Evolutionary conservation across 2,329 filamentous ascomycete species (phyloP), one percentile per base, ranked within the genome.

Genomic region (Aspergillus calidoustus): DNA sequence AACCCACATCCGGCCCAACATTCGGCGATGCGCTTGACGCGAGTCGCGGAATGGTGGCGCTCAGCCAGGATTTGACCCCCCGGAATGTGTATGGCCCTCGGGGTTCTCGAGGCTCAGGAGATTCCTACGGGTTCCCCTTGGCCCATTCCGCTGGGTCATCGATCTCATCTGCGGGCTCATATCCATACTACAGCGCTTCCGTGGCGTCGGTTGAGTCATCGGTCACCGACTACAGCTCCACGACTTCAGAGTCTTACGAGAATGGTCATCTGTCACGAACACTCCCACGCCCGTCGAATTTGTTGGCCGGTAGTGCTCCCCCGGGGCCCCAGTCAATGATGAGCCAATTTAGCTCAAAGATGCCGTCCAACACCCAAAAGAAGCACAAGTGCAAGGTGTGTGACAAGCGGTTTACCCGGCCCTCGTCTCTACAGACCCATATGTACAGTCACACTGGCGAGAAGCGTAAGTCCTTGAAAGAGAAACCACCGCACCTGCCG

Each of bases 331-430:
- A 96, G 74, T 96, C 93, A 0, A 97, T 99, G 93, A 99, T 99
- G 95, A 89, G 92, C 56, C 93, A 96, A 72, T 98, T 98, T 81
- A 97, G 92, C 80, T 97, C 94, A 66, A 97, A 97, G 80, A 89
- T 97, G 56, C 93, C 93, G 0, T 93, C 92, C 19, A 97, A 92
- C 80, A 95, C 94, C 9, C 93, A 97, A 76, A 98, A 98, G 88
- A 98, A 98, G 84, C 95, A 98, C 82, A 97, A 97, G 83, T 98
- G 94, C 86, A 97, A 97, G 81, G 91, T 98, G 63, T 98, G 94
- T 82, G 94, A 97, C 79, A 97, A 98, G 85, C 89, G 94, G 48
- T 98, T 98, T 77, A 97, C 94, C 2, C 87, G 94, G 58, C 94
- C 94, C 1, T 97, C 93, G 74, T 97, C 94, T 15, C 79, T 98